Evolutionary conservation across 257 asterid species (phyloP), one percentile per base, ranked within the genome.

Genomic region (Salvia hispanica): DNA sequence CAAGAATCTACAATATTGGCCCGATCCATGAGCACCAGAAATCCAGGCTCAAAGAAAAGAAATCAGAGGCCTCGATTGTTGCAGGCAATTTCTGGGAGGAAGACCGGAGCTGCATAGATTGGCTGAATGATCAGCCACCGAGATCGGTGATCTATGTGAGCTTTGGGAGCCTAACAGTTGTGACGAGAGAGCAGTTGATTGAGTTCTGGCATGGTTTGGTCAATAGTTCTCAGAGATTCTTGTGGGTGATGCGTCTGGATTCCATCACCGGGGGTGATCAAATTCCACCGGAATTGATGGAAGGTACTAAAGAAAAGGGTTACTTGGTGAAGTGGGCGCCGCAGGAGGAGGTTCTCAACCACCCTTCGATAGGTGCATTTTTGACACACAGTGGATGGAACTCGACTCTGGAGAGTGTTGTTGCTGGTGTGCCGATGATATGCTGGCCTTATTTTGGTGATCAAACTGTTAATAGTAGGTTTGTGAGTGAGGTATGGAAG

Each of bases 121-220:
- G 95, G 95, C 84, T 87, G 1, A 84, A 85, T 50, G 3, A 5
- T 3, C 95, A 87, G 58, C 81, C 81, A 5, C 4, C 44, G 33
- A 74, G 64, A 58, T 87, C 91, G 2, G 91, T 87, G 3, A 9
- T 83, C 1, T 87, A 79, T 55, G 86, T 83, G 5, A 87, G 95
- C 80, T 74, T 87, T 58, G 95, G 95, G 36, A 87, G 95, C 63
- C 51, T 81, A 33, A 71, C 79, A 0, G 34, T 75, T 0, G 39
- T 85, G 25, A 78, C 81, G 0, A 66, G 66, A 21, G 79, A 76
- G 7, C 79, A 85, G 6, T 64, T 83, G 13, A 37, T 81, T 14
- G 95, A 85, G 10, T 58, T 87, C 9, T 87, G 95, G 91, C 58
- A 87, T 45, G 95, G 95, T 2, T 52, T 87, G 68, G 90, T 85